Base-by-base conservation (phyloP, 495 filamentous ascomycete species). In the Trichoderma reesei region DNA sequence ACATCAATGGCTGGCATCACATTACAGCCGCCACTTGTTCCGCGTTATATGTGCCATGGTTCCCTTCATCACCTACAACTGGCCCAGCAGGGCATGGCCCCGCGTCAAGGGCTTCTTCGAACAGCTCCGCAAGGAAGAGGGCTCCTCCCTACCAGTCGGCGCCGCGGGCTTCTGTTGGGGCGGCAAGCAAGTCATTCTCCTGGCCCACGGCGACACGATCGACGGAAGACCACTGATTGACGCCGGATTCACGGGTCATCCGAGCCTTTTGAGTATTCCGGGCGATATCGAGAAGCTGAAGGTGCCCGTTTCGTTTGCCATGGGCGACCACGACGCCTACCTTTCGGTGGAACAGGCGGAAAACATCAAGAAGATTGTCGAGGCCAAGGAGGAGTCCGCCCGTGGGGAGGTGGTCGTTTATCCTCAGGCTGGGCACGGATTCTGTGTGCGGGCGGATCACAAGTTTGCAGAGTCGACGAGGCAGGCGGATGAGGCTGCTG, bases 161-260 rank as follows among this genome's bases (percentile, higher is more conserved):
- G 44, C 38, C 10, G 62, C 62, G 9, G 62, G 62, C 51, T 64
- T 56, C 26, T 64, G 62, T 44, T 64, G 62, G 62, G 62, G 62
- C 37, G 62, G 62, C 62, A 64, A 64, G 44, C 42, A 38, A 31
- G 46, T 44, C 44, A 10, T 59, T 34, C 48, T 44, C 2, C 62
- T 64, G 2, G 38, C 26, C 13, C 46, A 56, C 31, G 61, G 20
- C 14, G 31, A 37, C 13, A 36, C 13, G 9, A 33, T 38, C 4
- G 44, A 64, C 18, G 20, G 37, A 18, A 9, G 16, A 18, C 51
- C 33, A 14, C 62, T 64, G 20, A 37, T 64, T 51, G 42, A 64
- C 37, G 62, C 37, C 14, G 42, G 62, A 39, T 64, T 56, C 20
- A 39, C 62, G 18, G 62, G 46, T 1, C 62, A 64, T 41, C 62